phyloP scores from a whole-genome alignment of 2,329 filamentous ascomycete species.

The Talaromyces sp. region DNA sequence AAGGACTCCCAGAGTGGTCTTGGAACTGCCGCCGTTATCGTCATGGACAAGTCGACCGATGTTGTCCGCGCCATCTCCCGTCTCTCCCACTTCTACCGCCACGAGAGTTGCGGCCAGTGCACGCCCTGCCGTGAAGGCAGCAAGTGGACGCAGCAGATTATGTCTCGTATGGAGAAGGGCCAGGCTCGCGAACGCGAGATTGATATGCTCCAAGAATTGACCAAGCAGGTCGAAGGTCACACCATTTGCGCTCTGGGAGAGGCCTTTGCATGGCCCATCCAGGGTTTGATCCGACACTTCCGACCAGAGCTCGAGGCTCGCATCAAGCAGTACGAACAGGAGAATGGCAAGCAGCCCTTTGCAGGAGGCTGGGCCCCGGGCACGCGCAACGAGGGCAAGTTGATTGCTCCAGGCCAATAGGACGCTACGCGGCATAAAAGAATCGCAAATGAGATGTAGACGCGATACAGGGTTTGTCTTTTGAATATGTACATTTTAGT shows the following conservation, averaged over 20 bases:
- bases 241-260: conserved; percentile 97
- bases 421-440: conserved; percentile 27
- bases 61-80: conserved; percentile 90
- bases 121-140: conserved; percentile 98
- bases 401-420: conserved; percentile 89
- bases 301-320: conserved; percentile 89
- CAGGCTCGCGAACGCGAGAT: conserved; percentile 87
- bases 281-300: conserved; percentile 97
- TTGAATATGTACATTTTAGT: conserved; percentile 12
- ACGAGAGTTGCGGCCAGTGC: conserved; percentile 97
- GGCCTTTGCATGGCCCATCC: conserved; percentile 97
- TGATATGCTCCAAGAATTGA: conserved; percentile 98
- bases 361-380: conserved; percentile 85
- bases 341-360: conserved; percentile 62
- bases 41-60: conserved; percentile 98
- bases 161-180: conserved; percentile 91
- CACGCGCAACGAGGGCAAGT: conserved; percentile 68
- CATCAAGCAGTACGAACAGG: conserved; percentile 72
- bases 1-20: conserved; percentile 98
- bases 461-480: conserved; percentile 7
- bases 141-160: conserved; percentile 99
- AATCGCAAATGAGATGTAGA: conserved; percentile 9
- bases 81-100: conserved; percentile 94
- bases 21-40: conserved; percentile 93
- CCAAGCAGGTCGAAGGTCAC: conserved; percentile 98